Evolutionary conservation across 306 rosid species (phyloP), one percentile per base, ranked within the genome.

Genomic region (Vachellia pachyceras): DNA sequence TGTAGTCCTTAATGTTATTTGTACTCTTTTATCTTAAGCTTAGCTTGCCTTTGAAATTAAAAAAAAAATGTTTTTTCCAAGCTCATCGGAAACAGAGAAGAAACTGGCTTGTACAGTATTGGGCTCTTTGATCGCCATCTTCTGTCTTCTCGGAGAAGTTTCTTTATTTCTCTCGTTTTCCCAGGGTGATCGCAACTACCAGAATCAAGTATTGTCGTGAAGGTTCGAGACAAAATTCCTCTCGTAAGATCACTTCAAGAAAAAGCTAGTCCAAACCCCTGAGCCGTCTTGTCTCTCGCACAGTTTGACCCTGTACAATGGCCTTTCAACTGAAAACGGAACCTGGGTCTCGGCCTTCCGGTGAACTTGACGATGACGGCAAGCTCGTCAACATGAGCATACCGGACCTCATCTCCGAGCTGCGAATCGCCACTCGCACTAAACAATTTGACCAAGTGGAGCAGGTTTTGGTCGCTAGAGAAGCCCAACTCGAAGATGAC

Each of bases 381-480:
- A 22, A 41, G 57, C 25, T 61, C 0, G 13, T 6, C 1, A 29
- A 50, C n/a, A 75, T 69, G 81, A 76, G 25, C 22, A 52, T 80
- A 50, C 35, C 57, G 2, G 75, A 78, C 13, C 80, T 83, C 8
- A 60, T 83, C 5, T 40, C 55, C 0, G 40, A 10, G 9, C 6
- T 79, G 57, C 86, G 80, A 18, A 5, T 15, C 3, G 29, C 80
- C 0, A 73, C n/a, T 10, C 47, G 8, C 1, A 2, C 7, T 0
- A 54, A 73, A 0, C 67, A 79, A 3, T 83, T 9, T n/a, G 86
- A 83, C 0, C 33, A 29, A 29, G 33, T 29, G 33, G 33, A 29
- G 33, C 33, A 29, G 33, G 33, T 29, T 29, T 29, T 29, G 33
- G 33, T 29, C 33, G 33, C 33, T 29, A 29, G 33, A 29, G 33